Evolutionary conservation across 2,329 filamentous ascomycete species (phyloP), one percentile per base, ranked within the genome.

Genomic region (Alternaria viburni): DNA sequence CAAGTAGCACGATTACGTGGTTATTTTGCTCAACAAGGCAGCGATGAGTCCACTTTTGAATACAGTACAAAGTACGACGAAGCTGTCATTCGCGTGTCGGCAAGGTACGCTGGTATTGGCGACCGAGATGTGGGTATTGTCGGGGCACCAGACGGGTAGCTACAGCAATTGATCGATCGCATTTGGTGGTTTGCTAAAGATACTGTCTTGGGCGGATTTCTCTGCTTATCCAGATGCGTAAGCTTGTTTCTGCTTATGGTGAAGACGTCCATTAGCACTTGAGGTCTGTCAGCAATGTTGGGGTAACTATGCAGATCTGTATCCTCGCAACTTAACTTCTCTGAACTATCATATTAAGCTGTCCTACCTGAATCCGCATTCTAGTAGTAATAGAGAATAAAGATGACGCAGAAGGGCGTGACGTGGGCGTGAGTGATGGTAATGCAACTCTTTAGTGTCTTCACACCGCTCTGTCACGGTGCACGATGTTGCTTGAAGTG

Each of bases 61-160:
- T 21, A n/a, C 15, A 36, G 17, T 10, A 19, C 47, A 28, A 52
- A 32, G n/a, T 44, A 57, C 26, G 26, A 30, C 21, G 19, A 32
- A 59, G 32, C 60, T 62, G 65, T 64, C 63, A 62, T 51, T 62
- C 58, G 61, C 65, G 61, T 68, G 62, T 41, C 26, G n/a, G 26
- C 17, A 47, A 28, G 28, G 15, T n/a, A 19, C 17, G 25, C 19
- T 47, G 11, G 43, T 36, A 25, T 46, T 21, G 54, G 12, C 9
- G 8, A 13, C 19, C 26, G 12, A 17, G 12, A 23, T 13, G 11
- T 17, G 15, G 17, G 12, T 13, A 17, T 28, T 15, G 4, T 9
- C 13, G 10, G 32, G 25, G 41, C 17, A 49, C 44, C 44, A 30
- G 15, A 36, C 13, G 19, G 26, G 28, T 49, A 25, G 13, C 19